These are phyloP conservation scores for Eragrostis curvula DNA, from an alignment of 176 grass and related monocot genomes.

Conservation along the genomic window DNA sequence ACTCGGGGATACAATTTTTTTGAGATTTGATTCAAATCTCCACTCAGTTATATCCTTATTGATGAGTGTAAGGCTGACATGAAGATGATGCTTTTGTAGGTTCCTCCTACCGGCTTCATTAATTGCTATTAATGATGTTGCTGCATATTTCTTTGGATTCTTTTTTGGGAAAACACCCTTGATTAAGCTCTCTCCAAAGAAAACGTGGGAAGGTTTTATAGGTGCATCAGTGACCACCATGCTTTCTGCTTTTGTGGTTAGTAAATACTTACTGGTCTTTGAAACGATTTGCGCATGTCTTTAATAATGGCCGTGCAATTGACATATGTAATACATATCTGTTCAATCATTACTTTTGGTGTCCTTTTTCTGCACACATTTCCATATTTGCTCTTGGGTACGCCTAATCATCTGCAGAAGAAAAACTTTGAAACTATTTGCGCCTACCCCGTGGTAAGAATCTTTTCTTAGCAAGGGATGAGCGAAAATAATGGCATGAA, in stretches of 20 bases:
- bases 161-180: conserved; percentile 94
- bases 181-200: conserved; percentile 95
- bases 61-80: conserved; percentile 29
- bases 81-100: conserved; percentile 50
- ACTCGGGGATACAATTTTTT: not conserved
- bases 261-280: conserved; percentile 30
- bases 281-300: not conserved
- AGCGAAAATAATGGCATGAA: not conserved
- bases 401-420: not conserved
- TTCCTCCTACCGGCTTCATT: conserved; percentile 88
- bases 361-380: conserved; percentile 4
- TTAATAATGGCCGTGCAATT: not conserved
- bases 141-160: conserved; percentile 94
- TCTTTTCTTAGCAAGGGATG: conserved; percentile 4
- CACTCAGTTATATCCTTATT: too few species aligned
- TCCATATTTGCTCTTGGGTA: not conserved
- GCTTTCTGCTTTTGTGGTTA: conserved; percentile 88
- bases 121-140: conserved; percentile 87
- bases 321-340: conserved; percentile 9
- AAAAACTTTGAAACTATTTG: not conserved
- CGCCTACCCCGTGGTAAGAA: not conserved
- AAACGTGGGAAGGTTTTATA: conserved; percentile 94
- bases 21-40: not conserved
- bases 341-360: not conserved
- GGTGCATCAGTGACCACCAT: conserved; percentile 87